Percentiles rank a stretch among this genome's conserved stretches.
phyloP scores from a whole-genome alignment of 371 early-diverging fungal genomes.

The Mucor plumbeus region DNA sequence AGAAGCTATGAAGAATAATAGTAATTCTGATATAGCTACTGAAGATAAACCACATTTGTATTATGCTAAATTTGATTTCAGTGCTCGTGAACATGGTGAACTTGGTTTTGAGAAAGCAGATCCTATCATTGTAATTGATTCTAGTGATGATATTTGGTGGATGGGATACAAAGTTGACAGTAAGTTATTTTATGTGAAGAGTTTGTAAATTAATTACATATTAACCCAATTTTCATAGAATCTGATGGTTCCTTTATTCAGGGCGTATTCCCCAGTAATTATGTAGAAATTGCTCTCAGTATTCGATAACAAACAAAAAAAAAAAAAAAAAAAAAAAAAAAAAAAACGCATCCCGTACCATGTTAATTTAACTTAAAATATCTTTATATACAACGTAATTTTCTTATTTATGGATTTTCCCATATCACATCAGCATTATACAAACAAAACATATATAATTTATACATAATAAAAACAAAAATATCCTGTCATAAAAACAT shows the following conservation, averaged over 20 bases:
- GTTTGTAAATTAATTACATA: neutral
- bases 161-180: conserved; percentile 75
- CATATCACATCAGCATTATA: neutral
- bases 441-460: neutral
- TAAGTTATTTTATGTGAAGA: conserved; percentile 22
- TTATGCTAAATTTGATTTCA: conserved; percentile 78
- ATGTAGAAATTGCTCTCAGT: conserved; percentile 57
- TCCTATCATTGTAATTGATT: conserved; percentile 77
- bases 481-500: neutral
- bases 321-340: too few relatives aligned
- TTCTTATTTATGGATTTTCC: neutral
- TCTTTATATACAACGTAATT: conserved; percentile 14
- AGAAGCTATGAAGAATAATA: conserved; percentile 47
- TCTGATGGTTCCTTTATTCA: conserved; percentile 37
- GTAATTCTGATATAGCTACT: conserved; percentile 20
- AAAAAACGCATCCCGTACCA: neutral
- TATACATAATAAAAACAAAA: neutral
- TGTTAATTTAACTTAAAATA: neutral
- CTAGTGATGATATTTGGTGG: conserved; percentile 87
- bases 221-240: conserved; percentile 15
- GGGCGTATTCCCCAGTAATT: conserved; percentile 84
- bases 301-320: conserved; percentile 10
- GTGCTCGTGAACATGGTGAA: conserved; percentile 78
- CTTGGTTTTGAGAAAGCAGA: conserved; percentile 78
- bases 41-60: conserved; percentile 60